Percentiles rank a stretch among this genome's conserved stretches.
phyloP scores from a whole-genome alignment of 441 rosid genomes.

The Aleurites moluccanus region DNA sequence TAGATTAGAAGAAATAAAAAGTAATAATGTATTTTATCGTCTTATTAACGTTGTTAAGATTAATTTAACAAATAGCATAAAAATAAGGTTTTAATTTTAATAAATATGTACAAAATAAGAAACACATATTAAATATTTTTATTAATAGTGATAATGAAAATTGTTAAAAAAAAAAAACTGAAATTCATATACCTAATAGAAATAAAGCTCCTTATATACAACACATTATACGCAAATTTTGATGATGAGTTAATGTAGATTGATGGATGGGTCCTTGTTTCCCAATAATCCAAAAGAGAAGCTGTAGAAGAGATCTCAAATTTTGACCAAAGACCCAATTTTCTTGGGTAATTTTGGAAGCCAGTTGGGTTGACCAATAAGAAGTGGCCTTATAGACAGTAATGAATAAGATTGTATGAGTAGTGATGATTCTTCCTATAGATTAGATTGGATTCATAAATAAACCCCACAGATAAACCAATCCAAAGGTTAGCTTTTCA shows the following conservation, averaged over 20 bases:
- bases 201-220: no score
- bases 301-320: constrained; percentile 16
- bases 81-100: no score
- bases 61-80: no score
- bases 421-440: constrained; percentile 2
- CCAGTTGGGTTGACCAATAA: constrained; percentile 29
- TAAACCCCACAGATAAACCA: constrained; percentile 31
- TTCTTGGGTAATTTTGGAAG: constrained; percentile 12
- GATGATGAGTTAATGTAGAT: constrained; percentile 27
- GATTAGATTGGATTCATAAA: neutral
- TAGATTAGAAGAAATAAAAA: no score
- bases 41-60: no score
- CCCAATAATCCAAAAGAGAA: constrained; percentile 17
- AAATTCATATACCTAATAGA: no score
- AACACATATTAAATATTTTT: no score
- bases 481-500: constrained; percentile 35
- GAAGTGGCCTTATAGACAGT: constrained; percentile 23
- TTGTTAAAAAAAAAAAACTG: no score
- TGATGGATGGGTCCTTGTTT: constrained; percentile 30
- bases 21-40: no score
- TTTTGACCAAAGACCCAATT: constrained; percentile 23
- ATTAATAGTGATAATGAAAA: no score
- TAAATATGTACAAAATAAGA: no score
- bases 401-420: constrained; percentile 15
- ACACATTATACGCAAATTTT: constrained; percentile 15